Evolutionary conservation across 805 yeast species (phyloP), one percentile per base, ranked within the genome.

Genomic region (Ogataea henricii): DNA sequence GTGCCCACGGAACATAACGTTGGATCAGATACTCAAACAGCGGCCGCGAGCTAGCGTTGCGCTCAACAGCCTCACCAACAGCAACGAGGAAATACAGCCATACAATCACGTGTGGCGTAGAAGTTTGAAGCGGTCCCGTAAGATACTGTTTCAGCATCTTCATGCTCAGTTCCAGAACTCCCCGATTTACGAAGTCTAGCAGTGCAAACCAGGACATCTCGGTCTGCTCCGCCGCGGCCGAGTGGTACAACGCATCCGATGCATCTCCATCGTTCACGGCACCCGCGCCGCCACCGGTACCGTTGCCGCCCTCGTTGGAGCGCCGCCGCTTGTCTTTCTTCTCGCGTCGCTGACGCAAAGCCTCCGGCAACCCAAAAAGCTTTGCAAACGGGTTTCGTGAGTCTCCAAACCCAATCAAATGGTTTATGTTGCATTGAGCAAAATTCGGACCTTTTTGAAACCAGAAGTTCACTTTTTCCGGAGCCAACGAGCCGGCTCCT

Each of bases 351-450:
- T 84, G 89, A 50, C 79, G 83, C 51, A 87, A 66, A 14, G 84
- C 87, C 58, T 83, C 87, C 0, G 91, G 85, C 18, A 87, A 68
- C 47, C 79, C 83, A 65, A 87, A 87, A 12, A 87, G 62, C 57
- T 83, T 79, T 5, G 92, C 89, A 67, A 87, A 86, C 16, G 92
- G 90, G 59, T 85, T 87, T 38, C 74, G 72, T 4, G 87, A 76
- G 60, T 85, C 86, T 27, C 94, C 95, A 65, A 87, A 83, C 1
- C 94, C 94, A 39, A 85, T 78, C 45, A 87, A 62, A 67, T 87
- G 92, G 57, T 82, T 77, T 45, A 87, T 81, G 58, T 87, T 87
- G 22, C 90, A 81, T 40, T 86, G 72, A 2, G 94, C 92, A 71
- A 87, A 85, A 32, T 82, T 76, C 3, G 90, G 78, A 1, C 89